Base-by-base conservation (phyloP, 345 rosid genomes). In the Leavenworthia alabamica region DNA sequence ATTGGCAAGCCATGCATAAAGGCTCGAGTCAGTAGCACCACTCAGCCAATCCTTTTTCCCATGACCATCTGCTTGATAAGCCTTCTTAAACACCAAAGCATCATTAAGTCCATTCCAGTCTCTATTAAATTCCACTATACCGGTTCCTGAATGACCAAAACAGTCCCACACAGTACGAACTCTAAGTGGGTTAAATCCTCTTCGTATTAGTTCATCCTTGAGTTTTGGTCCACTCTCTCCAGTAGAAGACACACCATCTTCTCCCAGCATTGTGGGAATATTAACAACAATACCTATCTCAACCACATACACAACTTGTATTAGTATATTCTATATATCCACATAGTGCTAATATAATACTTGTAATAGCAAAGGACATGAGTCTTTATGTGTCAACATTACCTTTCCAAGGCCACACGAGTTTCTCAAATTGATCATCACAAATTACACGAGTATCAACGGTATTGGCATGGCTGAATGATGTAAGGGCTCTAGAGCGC, bases 1-100 rank as follows among this genome's bases (percentile, higher is more conserved):
- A 37, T 88, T 89, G 8, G 97, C 98, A 68, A 93, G 91, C 97
- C 99, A 93, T 33, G 86, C 95, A 68, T 89, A 89, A 49, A 86
- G 81, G 24, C 89, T 87, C 7, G 69, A 60, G 70, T 87, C 85
- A 58, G 32, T 47, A 42, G 22, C 74, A 59, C 67, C 66, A 16
- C 48, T 62, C 39, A 76, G 73, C 94, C 96, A 93, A 43, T 87
- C 85, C 62, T 58, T 82, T 76, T 76, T 83, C 39, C 99, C 92
- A 72, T 81, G 94, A 59, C 64, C 86, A 55, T 93, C 92, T 52
- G 79, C 88, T 77, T 87, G 84, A 62, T 79, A 87, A 60, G 94
- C 90, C 78, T 81, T 86, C 66, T 89, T 96, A 45, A 93, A 93
- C 47, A 88, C 79, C 65, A 89, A 66, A 32, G 99, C 99, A 81